Conservation (phyloP, 768 basidiomycete genomes). For the Amanita inopinata region DNA sequence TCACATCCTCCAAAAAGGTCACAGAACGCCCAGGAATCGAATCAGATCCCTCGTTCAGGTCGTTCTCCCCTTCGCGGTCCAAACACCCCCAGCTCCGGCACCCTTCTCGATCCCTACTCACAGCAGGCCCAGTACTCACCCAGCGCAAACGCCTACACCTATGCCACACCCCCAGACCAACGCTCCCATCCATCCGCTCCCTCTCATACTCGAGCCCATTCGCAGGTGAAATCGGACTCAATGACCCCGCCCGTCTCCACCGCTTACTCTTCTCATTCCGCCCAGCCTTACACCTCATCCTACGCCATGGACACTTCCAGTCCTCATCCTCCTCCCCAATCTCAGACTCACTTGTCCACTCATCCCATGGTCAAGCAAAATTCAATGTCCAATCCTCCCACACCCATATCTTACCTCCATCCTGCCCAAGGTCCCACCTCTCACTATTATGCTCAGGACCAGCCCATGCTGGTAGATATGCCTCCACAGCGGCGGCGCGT, state of each 20-base stretch:
- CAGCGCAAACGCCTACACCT: constrained; percentile 41
- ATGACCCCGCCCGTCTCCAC: constrained; percentile 39
- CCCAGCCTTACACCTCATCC: constrained; percentile 31
- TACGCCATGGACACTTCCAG: constrained; percentile 61
- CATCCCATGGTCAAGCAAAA: constrained; percentile 39
- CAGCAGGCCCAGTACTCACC: constrained; percentile 57
- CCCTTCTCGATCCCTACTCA: constrained; percentile 63
- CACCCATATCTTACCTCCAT: constrained; percentile 61
- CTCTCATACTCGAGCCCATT: constrained; percentile 43
- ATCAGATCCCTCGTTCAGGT: constrained; percentile 34
- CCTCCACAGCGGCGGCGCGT: constrained; percentile 55
- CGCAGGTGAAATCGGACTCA: constrained; percentile 44
- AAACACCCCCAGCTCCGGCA: constrained; percentile 34
- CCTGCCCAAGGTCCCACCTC: constrained; percentile 37
- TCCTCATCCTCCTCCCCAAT: constrained; percentile 45
- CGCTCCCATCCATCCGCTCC: constrained; percentile 23
- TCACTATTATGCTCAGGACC: constrained; percentile 55
- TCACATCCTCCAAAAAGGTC: constrained; percentile 45
- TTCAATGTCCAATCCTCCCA: constrained; percentile 61
- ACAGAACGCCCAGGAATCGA: constrained; percentile 44
- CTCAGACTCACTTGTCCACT: constrained; percentile 41
- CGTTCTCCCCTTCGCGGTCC: constrained; percentile 57
- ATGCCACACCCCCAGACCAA: constrained; percentile 34
- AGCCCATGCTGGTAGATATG: constrained; percentile 64
- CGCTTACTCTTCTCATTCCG: constrained; percentile 49